A percentile compares a stretch with the other conserved stretches of the same genome.
Conservation (phyloP, 2,329 filamentous ascomycete genomes). For the Pyrenophora teres region DNA sequence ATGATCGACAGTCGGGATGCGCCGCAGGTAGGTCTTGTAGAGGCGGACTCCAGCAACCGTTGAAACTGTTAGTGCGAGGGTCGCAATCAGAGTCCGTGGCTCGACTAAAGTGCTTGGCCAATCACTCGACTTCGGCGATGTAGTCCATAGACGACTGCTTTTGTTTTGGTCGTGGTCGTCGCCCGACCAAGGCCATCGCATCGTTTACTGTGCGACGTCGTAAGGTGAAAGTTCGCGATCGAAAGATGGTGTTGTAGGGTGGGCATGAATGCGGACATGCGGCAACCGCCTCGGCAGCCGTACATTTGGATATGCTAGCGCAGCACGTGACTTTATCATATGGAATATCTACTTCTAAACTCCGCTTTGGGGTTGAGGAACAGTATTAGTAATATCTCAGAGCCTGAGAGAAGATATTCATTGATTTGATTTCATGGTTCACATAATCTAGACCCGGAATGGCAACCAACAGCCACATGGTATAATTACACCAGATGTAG, state of each 20-base stretch:
- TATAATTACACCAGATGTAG: no score
- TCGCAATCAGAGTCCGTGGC: conserved; percentile 60
- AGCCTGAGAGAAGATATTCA: no score
- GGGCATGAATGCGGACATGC: background rate
- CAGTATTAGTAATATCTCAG: no score
- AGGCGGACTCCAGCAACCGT: conserved; percentile 61
- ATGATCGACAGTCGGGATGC: conserved; percentile 77
- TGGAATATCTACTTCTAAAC: no score
- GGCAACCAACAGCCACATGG: no score
- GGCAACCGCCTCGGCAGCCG: background rate
- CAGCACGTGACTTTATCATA: background rate
- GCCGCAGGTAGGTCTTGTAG: conserved; percentile 75
- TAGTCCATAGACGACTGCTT: conserved; percentile 35
- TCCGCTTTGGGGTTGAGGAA: no score
- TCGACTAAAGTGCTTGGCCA: conserved; percentile 62
- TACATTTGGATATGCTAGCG: no score
- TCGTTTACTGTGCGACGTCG: conserved; percentile 38
- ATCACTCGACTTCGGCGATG: conserved; percentile 42
- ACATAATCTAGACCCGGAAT: no score
- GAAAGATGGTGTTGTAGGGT: conserved; percentile 3
- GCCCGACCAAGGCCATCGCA: conserved; percentile 51
- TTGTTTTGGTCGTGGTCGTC: conserved; percentile 38
- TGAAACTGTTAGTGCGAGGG: conserved; percentile 60
- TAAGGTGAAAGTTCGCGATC: conserved; percentile 11
- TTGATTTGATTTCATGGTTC: no score